Base-by-base conservation (phyloP, 2,329 filamentous ascomycete genomes). In the Lecanoromycetidae sp. region DNA sequence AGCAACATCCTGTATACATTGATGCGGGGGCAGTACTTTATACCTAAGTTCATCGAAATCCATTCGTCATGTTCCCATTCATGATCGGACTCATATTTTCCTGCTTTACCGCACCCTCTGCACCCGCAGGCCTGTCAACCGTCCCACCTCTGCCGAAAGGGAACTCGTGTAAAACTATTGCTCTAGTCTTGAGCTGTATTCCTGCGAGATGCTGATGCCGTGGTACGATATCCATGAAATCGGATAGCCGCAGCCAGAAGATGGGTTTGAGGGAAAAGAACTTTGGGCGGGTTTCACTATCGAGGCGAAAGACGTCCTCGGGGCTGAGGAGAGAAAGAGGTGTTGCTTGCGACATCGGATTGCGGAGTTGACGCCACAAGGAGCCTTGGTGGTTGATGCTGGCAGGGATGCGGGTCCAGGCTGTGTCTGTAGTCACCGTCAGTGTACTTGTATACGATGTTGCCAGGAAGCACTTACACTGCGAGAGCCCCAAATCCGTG, bases 191-290 rank as follows among this genome's bases (percentile, higher is more conserved):
- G 3, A 57, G 38, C n/a, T 49, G 41, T 3, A 70, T 54, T 3
- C 62, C 66, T 27, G 67, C 59, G 15, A 72, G 63, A 56, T 72
- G 69, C 26, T 66, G 65, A 52, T 70, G 63, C 51, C 68, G 66
- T 22, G 68, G 67, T 38, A 71, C 63, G 30, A 71, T 63, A 49
- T 71, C 67, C 60, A 67, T 65, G 55, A 72, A 72, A 57, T 71
- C 69, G 35, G 68, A 69, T 42, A 71, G 63, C 67, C 65, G 68
- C 50, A 72, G 64, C 70, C 70, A 72, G 53, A 72, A 72, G 39
- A 72, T 59, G 58, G 68, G 68, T 48, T 70, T 63, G 66, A 72
- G 68, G 23, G 61, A 61, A 52, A 67, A 66, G 58, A 71, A 72
- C 55, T 70, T 72, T 22, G 65, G 66, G 42, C 61, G 57, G 20